Evolutionary conservation across 345 rosid species (phyloP).

Genomic region (Eutrema heterophyllum): DNA sequence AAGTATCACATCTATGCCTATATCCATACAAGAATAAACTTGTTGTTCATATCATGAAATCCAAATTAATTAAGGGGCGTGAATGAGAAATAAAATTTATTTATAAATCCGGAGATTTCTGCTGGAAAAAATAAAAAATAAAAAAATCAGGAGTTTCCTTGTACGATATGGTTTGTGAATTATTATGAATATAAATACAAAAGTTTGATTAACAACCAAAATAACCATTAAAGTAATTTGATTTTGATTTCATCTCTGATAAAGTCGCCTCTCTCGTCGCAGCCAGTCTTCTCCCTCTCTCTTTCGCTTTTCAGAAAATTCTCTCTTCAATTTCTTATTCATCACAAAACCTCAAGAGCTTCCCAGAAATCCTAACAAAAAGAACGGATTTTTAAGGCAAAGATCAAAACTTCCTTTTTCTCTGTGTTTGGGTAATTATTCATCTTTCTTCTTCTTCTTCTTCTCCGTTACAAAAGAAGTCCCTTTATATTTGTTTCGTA

Average conservation of each 20-base stretch:
- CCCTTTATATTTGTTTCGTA: not conserved
- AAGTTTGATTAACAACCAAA: constrained; percentile 36
- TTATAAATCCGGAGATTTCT: not conserved
- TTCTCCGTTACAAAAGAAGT: constrained; percentile 1
- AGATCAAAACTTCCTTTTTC: not conserved
- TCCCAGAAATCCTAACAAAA: not conserved
- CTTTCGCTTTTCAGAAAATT: constrained; percentile 1
- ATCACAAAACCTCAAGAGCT: constrained; percentile 2
- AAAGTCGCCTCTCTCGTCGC: constrained; percentile 25
- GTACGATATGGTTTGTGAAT: constrained; percentile 26
- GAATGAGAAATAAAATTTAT: not conserved
- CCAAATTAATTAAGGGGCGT: not conserved
- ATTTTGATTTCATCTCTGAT: constrained; percentile 18
- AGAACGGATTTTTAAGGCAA: not conserved
- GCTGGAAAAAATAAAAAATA: not conserved
- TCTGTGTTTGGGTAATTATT: not conserved
- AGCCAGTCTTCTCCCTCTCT: constrained; percentile 8
- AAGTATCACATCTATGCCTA: not conserved
- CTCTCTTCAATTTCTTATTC: not conserved
- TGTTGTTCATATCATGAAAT: not conserved
- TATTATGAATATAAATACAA: constrained; percentile 19
- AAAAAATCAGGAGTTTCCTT: constrained; percentile 17
- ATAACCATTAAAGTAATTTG: not conserved
- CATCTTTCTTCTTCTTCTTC: not conserved
- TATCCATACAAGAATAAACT: not conserved